Base-by-base conservation (phyloP, 2,329 filamentous ascomycete species). In the Fusarium ramigenum region DNA sequence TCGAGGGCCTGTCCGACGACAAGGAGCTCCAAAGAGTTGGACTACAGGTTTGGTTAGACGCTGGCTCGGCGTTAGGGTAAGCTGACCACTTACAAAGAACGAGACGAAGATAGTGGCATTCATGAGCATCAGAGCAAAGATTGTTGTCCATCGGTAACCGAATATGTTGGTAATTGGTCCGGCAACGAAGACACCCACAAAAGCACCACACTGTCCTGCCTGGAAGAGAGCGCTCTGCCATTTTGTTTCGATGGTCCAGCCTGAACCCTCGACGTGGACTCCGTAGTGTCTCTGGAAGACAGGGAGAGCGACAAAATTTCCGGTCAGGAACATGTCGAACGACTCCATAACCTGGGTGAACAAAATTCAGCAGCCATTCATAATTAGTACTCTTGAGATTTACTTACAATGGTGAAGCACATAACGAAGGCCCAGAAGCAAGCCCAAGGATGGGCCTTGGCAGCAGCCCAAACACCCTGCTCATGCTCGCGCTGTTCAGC, bases 1-100 rank as follows among this genome's bases (percentile, higher is more conserved):
- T 90, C 88, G 57, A 91, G 81, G 28, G 88, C 81, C 80, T 91
- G 89, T 25, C 85, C 81, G 0, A 84, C 83, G 49, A 89, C 83
- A 47, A 87, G 80, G 60, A 87, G 75, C 8, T 78, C 66, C 5
- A 85, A 79, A 9, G 82, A 85, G 19, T 81, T 25, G 72, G 77
- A 53, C 64, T 67, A 9, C 4, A 25, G 15, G 4, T 16, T 10
- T 7, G n/a, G 18, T 66, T 34, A 65, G 42, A 9, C 3, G 14
- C 15, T 4, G 6, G 4, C 28, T 9, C 0, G 4, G 9, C 1
- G 14, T 1, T 11, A 11, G 12, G 11, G 5, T 4, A n/a, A 3
- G 0, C 7, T 28, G 9, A 7, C 5, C 19, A 47, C 63, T 23
- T 37, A 67, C 86, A 74, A 89, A 91, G 80, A 87, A 91, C 67